phyloP scores from a whole-genome alignment of 2,329 filamentous ascomycete species.

The Fusarium torreyae region DNA sequence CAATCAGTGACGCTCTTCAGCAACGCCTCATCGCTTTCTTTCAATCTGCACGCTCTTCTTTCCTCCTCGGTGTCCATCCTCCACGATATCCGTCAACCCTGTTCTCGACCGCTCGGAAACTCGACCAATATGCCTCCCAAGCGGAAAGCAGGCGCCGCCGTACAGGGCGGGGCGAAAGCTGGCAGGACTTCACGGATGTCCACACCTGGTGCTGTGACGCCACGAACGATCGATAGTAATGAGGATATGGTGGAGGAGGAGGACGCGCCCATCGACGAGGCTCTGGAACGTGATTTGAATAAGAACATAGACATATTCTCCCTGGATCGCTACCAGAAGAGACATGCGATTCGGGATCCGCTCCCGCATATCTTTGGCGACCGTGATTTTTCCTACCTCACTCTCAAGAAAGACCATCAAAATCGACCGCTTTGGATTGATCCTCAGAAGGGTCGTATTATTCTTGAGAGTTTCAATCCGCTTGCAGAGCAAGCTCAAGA shows the following conservation, averaged over 20 bases:
- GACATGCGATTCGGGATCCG: constrained; percentile 60
- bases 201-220: constrained; percentile 73
- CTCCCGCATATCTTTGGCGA: constrained; percentile 64
- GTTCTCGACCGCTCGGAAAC: constrained; percentile 33
- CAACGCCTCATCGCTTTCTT: constrained; percentile 17
- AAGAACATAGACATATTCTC: constrained; percentile 74
- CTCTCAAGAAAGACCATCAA: constrained; percentile 88
- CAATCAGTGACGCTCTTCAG: constrained; percentile 30
- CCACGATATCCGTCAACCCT: constrained; percentile 22
- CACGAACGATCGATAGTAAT: constrained; percentile 70
- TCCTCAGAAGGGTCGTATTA: constrained; percentile 86
- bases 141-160: constrained; percentile 73
- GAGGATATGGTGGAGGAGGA: constrained; percentile 65
- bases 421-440: constrained; percentile 96
- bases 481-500: constrained; percentile 90
- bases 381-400: constrained; percentile 84
- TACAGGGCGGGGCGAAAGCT: constrained; percentile 66
- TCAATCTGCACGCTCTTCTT: constrained; percentile 1
- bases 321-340: constrained; percentile 66
- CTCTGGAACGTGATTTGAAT: constrained; percentile 68
- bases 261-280: constrained; percentile 66
- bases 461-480: constrained; percentile 94
- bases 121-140: constrained; percentile 74
- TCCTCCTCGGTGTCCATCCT: constrained; percentile 5
- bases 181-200: constrained; percentile 71